Percentiles rank a stretch among this genome's conserved stretches.
Conservation (phyloP, 345 rosid genomes). For the Barbarea vulgaris region DNA sequence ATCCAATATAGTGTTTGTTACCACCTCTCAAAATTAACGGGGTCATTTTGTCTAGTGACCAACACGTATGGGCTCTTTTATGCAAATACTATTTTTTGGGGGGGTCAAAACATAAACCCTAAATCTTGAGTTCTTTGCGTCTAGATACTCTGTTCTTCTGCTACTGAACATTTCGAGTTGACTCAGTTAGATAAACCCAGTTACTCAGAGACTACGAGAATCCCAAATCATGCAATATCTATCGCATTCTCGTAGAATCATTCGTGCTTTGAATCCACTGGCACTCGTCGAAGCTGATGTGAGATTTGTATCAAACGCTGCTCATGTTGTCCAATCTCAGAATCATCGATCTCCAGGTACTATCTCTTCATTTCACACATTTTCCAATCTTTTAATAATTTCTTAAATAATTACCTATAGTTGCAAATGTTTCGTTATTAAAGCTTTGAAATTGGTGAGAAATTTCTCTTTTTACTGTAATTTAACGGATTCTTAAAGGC, state of each 20-base stretch:
- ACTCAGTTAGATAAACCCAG: conserved; percentile 12
- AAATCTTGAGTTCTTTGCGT: conserved; percentile 3
- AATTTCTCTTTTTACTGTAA: background rate
- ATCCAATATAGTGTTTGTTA: background rate
- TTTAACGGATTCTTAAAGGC: background rate
- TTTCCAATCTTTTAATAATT: background rate
- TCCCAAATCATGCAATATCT: conserved; percentile 46
- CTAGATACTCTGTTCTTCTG: background rate
- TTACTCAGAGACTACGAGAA: background rate
- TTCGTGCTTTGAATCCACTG: conserved; percentile 43
- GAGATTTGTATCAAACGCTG: conserved; percentile 32
- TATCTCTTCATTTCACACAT: background rate
- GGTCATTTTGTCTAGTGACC: background rate
- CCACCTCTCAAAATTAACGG: background rate
- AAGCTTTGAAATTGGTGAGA: background rate
- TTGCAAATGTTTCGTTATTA: background rate
- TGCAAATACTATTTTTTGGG: background rate
- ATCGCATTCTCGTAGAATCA: conserved; percentile 50
- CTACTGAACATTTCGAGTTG: conserved; percentile 11
- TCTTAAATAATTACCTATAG: background rate
- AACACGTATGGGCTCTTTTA: background rate
- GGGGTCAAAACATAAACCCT: conserved; percentile 11
- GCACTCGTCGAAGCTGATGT: conserved; percentile 34
- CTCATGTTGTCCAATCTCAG: conserved; percentile 39
- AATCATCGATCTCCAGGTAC: conserved; percentile 45